Evolutionary conservation across 371 early-diverging fungal species (phyloP), one percentile per base, ranked within the genome.

Genomic region (Apophysomyces sp.): DNA sequence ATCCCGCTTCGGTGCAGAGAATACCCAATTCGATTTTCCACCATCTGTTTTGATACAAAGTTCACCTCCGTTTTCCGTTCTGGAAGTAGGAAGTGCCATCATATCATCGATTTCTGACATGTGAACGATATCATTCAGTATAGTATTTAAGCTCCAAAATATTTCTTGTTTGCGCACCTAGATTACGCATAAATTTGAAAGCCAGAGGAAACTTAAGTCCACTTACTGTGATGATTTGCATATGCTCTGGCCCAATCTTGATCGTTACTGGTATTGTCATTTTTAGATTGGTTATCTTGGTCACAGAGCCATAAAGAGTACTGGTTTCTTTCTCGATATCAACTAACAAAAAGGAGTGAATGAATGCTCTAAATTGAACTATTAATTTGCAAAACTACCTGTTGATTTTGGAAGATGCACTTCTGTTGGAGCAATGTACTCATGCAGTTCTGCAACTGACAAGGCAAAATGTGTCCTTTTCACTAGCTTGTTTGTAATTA

Each of bases 101-200:
- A 92, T 78, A 52, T 92, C 93, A 4, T 86, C 81, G 21, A 95
- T 79, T 56, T 93, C 94, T 0, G 89, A 83, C 55, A 94, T 89
- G 58, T 88, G 87, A 71, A 82, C 91, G 13, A 93, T 86, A 61
- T 95, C 94, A 64, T 93, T 93, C 54, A 93, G 77, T 56, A 86
- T 77, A 9, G 88, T 78, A 60, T 77, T 85, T 53, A 88, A 69
- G 1, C 90, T 92, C 63, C 77, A 72, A 28, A 93, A 74, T 5
- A 88, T 67, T n/a, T 88, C 88, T 61, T 84, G 84, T 54, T 76
- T 72, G 51, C 82, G 78, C 29, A 61, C 28, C 70, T 76, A 59
- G 15, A 59, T n/a, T 5, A 21, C 29, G 12, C 3, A 53, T 12
- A 60, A 13, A 28, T n/a, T 15, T 44, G 28, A 37, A 12, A 64